Percentiles rank a stretch among this genome's conserved stretches.
These are phyloP conservation scores for Aspergillus sergii DNA, from an alignment of 2,329 filamentous ascomycete genomes.

Conservation along the genomic window DNA sequence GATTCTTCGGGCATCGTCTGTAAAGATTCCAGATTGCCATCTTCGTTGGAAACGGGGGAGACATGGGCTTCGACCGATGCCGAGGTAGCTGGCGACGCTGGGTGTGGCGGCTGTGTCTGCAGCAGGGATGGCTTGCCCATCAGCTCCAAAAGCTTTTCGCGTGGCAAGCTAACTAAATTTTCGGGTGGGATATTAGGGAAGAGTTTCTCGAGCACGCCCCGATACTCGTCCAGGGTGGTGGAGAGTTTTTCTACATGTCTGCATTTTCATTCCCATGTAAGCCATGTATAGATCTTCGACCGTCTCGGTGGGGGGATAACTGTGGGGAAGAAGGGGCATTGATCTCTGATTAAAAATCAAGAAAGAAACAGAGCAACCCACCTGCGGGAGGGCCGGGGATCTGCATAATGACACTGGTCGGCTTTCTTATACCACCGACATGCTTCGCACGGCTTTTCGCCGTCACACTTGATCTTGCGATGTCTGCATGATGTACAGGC, in stretches of 20 bases:
- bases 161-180: slow-evolving; percentile 56
- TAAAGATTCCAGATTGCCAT: slow-evolving; percentile 60
- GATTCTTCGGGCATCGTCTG: slow-evolving; percentile 74
- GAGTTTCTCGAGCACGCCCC: slow-evolving; percentile 62
- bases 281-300: slow-evolving; percentile 18
- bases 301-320: neutral
- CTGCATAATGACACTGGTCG: slow-evolving; percentile 78
- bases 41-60: slow-evolving; percentile 48
- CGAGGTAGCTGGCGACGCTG: slow-evolving; percentile 49
- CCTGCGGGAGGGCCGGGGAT: slow-evolving; percentile 79
- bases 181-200: slow-evolving; percentile 62
- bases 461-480: slow-evolving; percentile 82
- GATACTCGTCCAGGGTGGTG: slow-evolving; percentile 67
- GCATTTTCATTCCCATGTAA: slow-evolving; percentile 5
- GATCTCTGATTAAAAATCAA: neutral
- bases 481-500: slow-evolving; percentile 78
- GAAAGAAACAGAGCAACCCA: slow-evolving; percentile 43
- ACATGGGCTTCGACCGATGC: slow-evolving; percentile 48
- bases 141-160: slow-evolving; percentile 62
- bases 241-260: slow-evolving; percentile 60
- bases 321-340: neutral
- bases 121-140: slow-evolving; percentile 37
- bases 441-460: slow-evolving; percentile 78
- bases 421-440: slow-evolving; percentile 80
- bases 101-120: slow-evolving; percentile 38